These are phyloP conservation scores for Hortiboletus flavorubellus DNA, from an alignment of 768 basidiomycete genomes.

Conservation along the genomic window DNA sequence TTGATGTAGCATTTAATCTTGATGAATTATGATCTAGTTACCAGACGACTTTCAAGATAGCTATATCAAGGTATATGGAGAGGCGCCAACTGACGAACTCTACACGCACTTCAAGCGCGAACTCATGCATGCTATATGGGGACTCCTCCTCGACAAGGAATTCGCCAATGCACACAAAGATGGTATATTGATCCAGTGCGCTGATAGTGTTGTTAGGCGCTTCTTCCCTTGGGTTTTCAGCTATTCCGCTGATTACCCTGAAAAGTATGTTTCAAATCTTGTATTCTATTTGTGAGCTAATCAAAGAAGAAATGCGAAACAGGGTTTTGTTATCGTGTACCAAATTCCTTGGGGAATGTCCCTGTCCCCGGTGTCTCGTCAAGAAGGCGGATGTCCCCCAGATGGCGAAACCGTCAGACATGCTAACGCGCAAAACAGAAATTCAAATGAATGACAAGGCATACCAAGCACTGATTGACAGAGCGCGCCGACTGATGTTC, in stretches of 20 bases:
- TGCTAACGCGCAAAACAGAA: neutral
- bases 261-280: neutral
- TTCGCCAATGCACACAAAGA: conserved; percentile 13
- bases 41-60: too few species aligned
- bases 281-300: too few species aligned
- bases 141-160: conserved; percentile 9
- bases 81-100: neutral
- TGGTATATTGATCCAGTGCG: conserved; percentile 14
- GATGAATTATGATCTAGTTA: too few species aligned
- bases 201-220: conserved; percentile 7
- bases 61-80: too few species aligned
- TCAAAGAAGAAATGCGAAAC: neutral
- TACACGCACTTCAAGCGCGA: conserved; percentile 16
- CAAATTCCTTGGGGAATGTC: conserved; percentile 5
- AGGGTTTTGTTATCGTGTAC: neutral
- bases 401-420: neutral
- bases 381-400: neutral
- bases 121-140: conserved; percentile 15
- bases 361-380: neutral
- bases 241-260: conserved; percentile 15
- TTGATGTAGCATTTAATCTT: too few species aligned
- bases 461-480: rapidly evolving
- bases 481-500: neutral
- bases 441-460: neutral
- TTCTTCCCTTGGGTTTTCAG: conserved; percentile 15